Percentiles rank a stretch among this genome's conserved stretches.
Evolutionary conservation across 305 asterid species (phyloP).

Genomic region (Fraxinus baroniana): DNA sequence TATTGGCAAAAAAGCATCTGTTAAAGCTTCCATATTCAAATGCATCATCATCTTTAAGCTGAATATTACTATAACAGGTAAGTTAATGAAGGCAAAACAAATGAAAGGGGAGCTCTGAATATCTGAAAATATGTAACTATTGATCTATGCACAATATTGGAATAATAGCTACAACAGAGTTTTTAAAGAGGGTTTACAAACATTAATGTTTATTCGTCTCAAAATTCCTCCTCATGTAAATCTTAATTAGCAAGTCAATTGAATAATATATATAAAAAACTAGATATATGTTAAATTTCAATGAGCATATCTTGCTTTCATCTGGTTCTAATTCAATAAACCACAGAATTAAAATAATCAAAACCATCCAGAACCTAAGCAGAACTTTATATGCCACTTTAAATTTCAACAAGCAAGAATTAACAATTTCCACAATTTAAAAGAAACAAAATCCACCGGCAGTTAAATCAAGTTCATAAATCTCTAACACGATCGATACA

Average conservation of each 20-base stretch:
- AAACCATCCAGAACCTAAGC: constrained; percentile 13
- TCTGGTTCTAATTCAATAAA: background rate
- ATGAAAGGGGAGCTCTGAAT: background rate
- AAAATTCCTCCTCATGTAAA: background rate
- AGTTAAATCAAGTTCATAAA: constrained; percentile 10
- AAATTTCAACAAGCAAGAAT: constrained; percentile 19
- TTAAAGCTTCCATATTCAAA: background rate
- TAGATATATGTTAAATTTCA: background rate
- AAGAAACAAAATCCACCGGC: background rate
- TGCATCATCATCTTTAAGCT: background rate
- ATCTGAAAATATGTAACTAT: background rate
- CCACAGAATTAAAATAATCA: background rate
- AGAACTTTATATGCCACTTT: constrained; percentile 12
- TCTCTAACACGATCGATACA: background rate
- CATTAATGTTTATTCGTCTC: background rate
- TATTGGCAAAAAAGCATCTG: background rate
- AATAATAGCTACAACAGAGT: background rate
- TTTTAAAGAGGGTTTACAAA: background rate
- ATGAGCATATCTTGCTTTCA: background rate
- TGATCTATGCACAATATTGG: background rate
- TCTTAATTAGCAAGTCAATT: background rate
- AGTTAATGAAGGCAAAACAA: background rate
- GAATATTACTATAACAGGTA: background rate
- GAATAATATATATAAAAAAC: background rate
- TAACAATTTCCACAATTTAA: background rate